Base-by-base conservation (phyloP, 192 early-diverging fungal species). In the Umbelopsis ramanniana region DNA sequence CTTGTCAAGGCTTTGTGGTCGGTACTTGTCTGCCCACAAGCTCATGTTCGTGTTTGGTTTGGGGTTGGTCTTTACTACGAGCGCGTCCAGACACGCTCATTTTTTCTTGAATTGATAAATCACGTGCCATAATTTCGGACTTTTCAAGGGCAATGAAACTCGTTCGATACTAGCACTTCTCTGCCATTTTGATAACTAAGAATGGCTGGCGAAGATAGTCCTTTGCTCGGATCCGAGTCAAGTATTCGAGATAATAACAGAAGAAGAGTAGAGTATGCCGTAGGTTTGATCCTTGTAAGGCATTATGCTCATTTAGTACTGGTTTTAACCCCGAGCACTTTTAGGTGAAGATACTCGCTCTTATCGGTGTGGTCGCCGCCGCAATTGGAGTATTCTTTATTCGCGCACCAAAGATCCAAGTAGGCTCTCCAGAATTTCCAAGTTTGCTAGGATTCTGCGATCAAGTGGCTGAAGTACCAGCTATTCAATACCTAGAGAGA, bases 1-100 rank as follows among this genome's bases (percentile, higher is more conserved):
- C 78, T 91, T 86, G 76, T 93, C 92, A 57, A 99, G 90, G 37
- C 85, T 79, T 66, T 74, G 81, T 37, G 97, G 97, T 47, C 96
- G 85, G 82, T 99, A 90, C 77, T 96, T 96, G 84, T 99, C 97
- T 66, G 95, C 93, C 94, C 94, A 99, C 38, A 99, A 85, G 52
- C 82, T 83, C 86, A 88, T 91, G 29, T 21, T 69, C 38, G 22
- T 54, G 22, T 54, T 74, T 21, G 12, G 33, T 35, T 15, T 22
- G 29, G n/a, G 29, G 11, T 43, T 43, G 40, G 40, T 43, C 11
- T 9, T 37, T 19, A 26, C 26, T 29, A 2, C 26, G 15, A 35
- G 33, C 57, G 57, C 57, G 57, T 63, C 57, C 26, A 52, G 69
- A 47, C 50, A 38, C 69, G 48, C 54, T 21, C n/a, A 66, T 14